Evolutionary conservation across 352 stramenopile species (phyloP).

Genomic region (Halophytophthora polymorphica): DNA sequence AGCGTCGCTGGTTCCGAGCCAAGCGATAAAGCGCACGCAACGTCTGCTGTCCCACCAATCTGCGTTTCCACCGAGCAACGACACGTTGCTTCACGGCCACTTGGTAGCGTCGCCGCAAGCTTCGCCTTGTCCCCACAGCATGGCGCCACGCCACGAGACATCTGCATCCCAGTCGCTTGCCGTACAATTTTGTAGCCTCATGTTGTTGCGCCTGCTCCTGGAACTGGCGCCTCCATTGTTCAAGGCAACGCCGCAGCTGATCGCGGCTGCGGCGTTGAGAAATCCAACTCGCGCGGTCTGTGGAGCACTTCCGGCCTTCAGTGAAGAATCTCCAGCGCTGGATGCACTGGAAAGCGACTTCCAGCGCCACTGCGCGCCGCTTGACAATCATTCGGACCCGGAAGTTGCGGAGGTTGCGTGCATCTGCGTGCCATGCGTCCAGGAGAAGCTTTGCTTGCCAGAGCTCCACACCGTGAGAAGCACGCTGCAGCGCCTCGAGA

Average conservation of each 20-base stretch:
- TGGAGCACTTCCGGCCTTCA: conserved; percentile 19
- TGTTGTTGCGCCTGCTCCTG: conserved; percentile 4
- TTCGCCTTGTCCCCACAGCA: background rate
- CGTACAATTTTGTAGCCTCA: background rate
- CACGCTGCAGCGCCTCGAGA: conserved; percentile 24
- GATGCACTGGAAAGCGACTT: conserved; percentile 40
- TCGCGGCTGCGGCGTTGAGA: conserved; percentile 23
- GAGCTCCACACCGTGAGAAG: conserved; percentile 8
- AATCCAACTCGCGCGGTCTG: conserved; percentile 37
- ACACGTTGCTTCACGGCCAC: conserved; percentile 8
- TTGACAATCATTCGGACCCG: conserved; percentile 20
- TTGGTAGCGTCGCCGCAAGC: conserved; percentile 6
- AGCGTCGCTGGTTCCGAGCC: conserved; percentile 5
- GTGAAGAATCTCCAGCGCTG: conserved; percentile 37
- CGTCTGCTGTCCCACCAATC: conserved; percentile 10
- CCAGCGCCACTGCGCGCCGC: conserved; percentile 22
- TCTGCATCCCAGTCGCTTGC: background rate
- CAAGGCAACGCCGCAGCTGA: conserved; percentile 14
- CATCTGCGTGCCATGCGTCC: conserved; percentile 7
- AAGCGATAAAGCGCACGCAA: conserved; percentile 13
- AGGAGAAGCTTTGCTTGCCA: conserved; percentile 17
- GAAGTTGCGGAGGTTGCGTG: conserved; percentile 4
- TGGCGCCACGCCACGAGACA: conserved; percentile 13
- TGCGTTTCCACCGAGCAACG: conserved; percentile 10
- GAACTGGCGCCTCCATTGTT: conserved; percentile 22